Conservation (phyloP, 495 filamentous ascomycete species). For the Lasiosphaeriaceae sp. region DNA sequence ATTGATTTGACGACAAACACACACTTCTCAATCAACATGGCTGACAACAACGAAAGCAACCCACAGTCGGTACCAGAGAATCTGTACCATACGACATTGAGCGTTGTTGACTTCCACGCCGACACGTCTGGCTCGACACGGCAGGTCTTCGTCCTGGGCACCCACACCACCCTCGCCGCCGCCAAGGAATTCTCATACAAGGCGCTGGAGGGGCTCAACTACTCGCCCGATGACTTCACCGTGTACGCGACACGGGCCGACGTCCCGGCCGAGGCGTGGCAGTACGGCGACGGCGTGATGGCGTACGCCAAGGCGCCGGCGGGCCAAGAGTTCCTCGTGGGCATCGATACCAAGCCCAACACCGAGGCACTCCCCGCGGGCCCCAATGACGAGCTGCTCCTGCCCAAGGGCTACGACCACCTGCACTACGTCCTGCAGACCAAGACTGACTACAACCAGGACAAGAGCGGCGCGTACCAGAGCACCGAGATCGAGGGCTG, state of each 20-base stretch:
- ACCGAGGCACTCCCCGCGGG: constrained; percentile 22
- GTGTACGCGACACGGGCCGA: constrained; percentile 17
- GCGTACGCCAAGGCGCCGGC: constrained; percentile 31
- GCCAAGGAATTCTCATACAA: constrained; percentile 31
- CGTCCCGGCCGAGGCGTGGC: constrained; percentile 18
- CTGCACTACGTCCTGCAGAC: constrained; percentile 43
- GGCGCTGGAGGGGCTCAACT: constrained; percentile 28
- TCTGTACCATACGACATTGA: constrained; percentile 39
- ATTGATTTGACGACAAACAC: no score
- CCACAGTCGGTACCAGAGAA: constrained; percentile 18
- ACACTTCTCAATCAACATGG: not conserved
- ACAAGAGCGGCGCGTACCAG: constrained; percentile 29
- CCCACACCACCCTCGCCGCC: constrained; percentile 29
- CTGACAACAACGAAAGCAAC: constrained; percentile 5
- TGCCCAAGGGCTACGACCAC: constrained; percentile 22
- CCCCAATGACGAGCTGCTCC: constrained; percentile 16
- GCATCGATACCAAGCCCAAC: constrained; percentile 38
- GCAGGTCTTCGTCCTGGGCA: constrained; percentile 33
- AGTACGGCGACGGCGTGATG: constrained; percentile 33
- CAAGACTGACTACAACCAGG: constrained; percentile 36
- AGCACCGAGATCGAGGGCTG: constrained; percentile 37
- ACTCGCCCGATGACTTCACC: constrained; percentile 34
- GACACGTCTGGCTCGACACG: constrained; percentile 30
- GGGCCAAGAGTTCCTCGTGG: constrained; percentile 35
- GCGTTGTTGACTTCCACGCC: constrained; percentile 30